Base-by-base conservation (phyloP, 1,284 basidiomycete genomes). In the Flammula alnicola region DNA sequence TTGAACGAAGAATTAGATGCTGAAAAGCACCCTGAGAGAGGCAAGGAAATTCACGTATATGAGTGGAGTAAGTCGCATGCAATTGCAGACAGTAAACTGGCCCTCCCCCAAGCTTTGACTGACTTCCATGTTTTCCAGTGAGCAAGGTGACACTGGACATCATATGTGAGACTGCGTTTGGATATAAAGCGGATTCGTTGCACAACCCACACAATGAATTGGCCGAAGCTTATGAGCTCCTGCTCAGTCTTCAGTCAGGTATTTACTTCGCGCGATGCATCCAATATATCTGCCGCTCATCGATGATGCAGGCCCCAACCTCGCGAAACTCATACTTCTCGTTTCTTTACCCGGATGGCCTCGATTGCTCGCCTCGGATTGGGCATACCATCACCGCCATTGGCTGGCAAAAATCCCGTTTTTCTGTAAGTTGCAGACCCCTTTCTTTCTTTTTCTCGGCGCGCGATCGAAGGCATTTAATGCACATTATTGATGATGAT, bases 111-210 rank as follows among this genome's bases (percentile, higher is more conserved):
- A n/a, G n/a, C n/a, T n/a, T n/a, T n/a, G n/a, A n/a, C n/a, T n/a
- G n/a, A n/a, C n/a, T n/a, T n/a, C n/a, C n/a, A n/a, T n/a, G n/a
- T n/a, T n/a, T n/a, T n/a, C 4, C 51, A 79, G 76, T 77, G 71
- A 74, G 72, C 54, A 80, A 78, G 61, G 75, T 75, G 1, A 78
- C 77, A 0, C 67, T 79, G 4, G 76, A 79, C 51, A 77, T 79
- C 49, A 77, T 79, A 19, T 78, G 76, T 60, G 67, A 71, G n/a
- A 74, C 76, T 5, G 76, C 76, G 0, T 78, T 79, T 51, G 76
- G 76, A 10, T 79, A 79, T 54, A 63, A 69, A 43, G 55, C 76
- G 8, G 72, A 78, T 52, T 74, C 74, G 3, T 62, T 79, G 8
- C 69, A 70, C 47, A 67, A 77, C 47, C 74, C 76, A 4, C 61